Evolutionary conservation across 768 basidiomycete species (phyloP), one percentile per base, ranked within the genome.

Genomic region (Lentinus tigrinus): DNA sequence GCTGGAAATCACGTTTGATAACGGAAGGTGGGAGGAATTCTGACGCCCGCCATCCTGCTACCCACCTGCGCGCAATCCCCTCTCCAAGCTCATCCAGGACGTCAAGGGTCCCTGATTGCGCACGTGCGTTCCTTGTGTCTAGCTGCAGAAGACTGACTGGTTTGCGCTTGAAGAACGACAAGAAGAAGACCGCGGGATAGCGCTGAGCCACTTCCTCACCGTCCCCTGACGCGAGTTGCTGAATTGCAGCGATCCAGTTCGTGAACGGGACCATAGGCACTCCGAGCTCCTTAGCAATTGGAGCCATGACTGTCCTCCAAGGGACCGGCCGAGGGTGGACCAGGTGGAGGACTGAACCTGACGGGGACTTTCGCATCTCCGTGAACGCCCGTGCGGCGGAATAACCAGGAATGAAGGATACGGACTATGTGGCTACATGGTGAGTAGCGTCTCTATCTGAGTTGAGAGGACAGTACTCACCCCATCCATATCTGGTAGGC

Each of bases 251-350:
- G 3, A 68, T 27, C 71, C 72, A 73, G 13, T 63, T 58, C 3
- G 31, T 26, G 54, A 58, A 70, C 14, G 70, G 57, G 4, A 70
- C 65, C 10, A 65, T 43, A 3, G 60, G 63, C 17, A 72, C 52
- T 14, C 53, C 31, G 13, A 72, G 57, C 21, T 59, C 54, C 3
- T 34, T 9, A 1, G 54, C 50, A 23, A 63, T 58, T 17, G 50
- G 36, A 2, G 51, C 23, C 5, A 57, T 37, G 13, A 63, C 19
- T 2, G 26, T 21, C 24, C 59, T 56, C 75, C 77, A 78, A 2
- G 65, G 49, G 2, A 70, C 57, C 6, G 74, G 70, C 7, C 66
- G 62, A 14, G 78, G 79, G 60, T 80, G 78, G 0, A 77, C 68
- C 2, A 81, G 54, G 57, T 80, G 74, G 53, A 77, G 56, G 14